A percentile compares a stretch with the other conserved stretches of the same genome.
Conservation (phyloP, 1,139 yeast genomes). For the Suhomyces anneliseae region DNA sequence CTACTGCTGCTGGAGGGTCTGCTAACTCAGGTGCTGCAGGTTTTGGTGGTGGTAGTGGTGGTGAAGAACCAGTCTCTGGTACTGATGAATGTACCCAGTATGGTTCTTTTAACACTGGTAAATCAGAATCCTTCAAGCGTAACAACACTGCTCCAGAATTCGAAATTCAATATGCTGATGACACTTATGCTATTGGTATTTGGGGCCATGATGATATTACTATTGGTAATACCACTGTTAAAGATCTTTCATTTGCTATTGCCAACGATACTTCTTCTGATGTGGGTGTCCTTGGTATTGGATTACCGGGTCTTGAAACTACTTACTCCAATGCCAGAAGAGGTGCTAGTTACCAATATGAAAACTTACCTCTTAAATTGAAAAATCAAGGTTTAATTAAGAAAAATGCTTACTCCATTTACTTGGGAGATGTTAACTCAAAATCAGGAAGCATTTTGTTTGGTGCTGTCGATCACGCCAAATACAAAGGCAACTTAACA, state of each 20-base stretch:
- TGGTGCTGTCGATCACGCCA: constrained; percentile 59
- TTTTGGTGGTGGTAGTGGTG: constrained; percentile 9
- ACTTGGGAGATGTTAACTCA: constrained; percentile 16
- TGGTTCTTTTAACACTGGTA: constrained; percentile 41
- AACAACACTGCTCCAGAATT: constrained; percentile 37
- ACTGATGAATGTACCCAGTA: constrained; percentile 34
- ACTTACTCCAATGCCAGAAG: constrained; percentile 15
- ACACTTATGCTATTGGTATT: constrained; percentile 57
- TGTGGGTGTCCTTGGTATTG: constrained; percentile 56
- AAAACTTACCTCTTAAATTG: constrained; percentile 60
- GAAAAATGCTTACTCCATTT: constrained; percentile 52
- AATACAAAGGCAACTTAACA: constrained; percentile 46
- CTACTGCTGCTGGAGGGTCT: constrained; percentile 4
- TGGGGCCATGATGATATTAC: constrained; percentile 52
- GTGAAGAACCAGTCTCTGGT: constrained; percentile 4
- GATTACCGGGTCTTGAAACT: constrained; percentile 53
- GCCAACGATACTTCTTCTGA: constrained; percentile 45
- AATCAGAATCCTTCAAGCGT: constrained; percentile 31
- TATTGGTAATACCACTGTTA: constrained; percentile 43
- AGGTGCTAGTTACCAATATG: constrained; percentile 32
- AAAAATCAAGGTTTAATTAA: constrained; percentile 49
- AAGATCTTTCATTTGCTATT: constrained; percentile 50
- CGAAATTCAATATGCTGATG: constrained; percentile 62
- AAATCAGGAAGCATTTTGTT: constrained; percentile 48
- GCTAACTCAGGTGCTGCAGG: constrained; percentile 9